Evolutionary conservation across 192 early-diverging fungal genomes (phyloP), one percentile per base, ranked within the genome.

Genomic region (Pecoramyces ruminantium): DNA sequence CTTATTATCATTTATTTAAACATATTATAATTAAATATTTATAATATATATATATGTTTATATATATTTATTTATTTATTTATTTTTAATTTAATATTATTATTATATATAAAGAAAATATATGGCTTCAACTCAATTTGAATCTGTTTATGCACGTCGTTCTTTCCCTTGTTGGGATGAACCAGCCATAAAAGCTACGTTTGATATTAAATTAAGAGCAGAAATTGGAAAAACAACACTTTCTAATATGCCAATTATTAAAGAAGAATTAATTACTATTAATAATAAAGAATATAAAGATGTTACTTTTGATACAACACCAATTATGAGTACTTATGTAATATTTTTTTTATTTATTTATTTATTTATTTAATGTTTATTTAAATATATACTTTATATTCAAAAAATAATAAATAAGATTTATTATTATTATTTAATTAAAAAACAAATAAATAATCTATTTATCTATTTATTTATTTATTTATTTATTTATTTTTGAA

Each of bases 91-190:
- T n/a, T n/a, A n/a, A n/a, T n/a, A n/a, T n/a, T n/a, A n/a, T n/a
- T n/a, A n/a, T n/a, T n/a, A 80, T 79, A 82, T 25, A 79, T 67
- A 58, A 80, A 81, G 78, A 15, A 84, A 80, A 84, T 90, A 92
- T 85, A 88, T 98, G 83, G 96, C 94, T 12, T 93, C 92, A 9
- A 98, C 97, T 13, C 97, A 99, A 85, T 99, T 98, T 83, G 95
- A 98, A 88, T 89, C 96, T 14, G 96, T 94, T 28, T 93, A 96
- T 84, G 93, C 93, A 29, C 93, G 97, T 80, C 91, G 94, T 42
- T 92, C 93, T 25, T 94, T 98, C 86, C 97, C 97, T n/a, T 98
- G 93, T 85, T 97, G 93, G 93, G 96, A 99, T 86, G 97, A 98
- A 88, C 97, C 97, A 38, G 89, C 92, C 79, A 89, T 94, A 58